These are phyloP conservation scores for Apiospora arundinis DNA, from an alignment of 2,329 filamentous ascomycete species.

Conservation along the genomic window DNA sequence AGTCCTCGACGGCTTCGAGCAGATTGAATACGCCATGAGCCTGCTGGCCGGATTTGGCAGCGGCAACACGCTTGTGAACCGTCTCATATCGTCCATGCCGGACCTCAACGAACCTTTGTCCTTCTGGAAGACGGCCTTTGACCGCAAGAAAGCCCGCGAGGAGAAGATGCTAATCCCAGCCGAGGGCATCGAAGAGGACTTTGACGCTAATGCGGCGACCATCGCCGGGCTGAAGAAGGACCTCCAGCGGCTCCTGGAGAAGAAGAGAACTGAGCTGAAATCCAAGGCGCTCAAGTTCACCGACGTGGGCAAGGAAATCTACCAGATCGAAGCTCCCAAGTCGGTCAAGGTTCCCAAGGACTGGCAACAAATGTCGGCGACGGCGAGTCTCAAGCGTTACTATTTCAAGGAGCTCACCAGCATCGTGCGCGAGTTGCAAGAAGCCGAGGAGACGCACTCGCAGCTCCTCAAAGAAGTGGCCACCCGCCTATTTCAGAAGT, in stretches of 20 bases:
- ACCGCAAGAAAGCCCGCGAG: constrained; percentile 78
- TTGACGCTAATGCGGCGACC: constrained; percentile 79
- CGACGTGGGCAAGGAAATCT: constrained; percentile 95
- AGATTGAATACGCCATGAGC: constrained; percentile 93
- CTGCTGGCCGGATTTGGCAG: constrained; percentile 76
- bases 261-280: constrained; percentile 75
- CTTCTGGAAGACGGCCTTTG: constrained; percentile 92
- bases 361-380: constrained; percentile 98
- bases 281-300: constrained; percentile 76
- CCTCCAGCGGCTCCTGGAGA: constrained; percentile 73
- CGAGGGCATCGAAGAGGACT: constrained; percentile 87
- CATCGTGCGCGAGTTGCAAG: constrained; percentile 86
- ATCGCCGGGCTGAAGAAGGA: constrained; percentile 79
- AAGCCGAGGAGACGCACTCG: constrained; percentile 90
- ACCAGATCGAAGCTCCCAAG: constrained; percentile 92
- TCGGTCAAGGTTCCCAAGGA: constrained; percentile 80
- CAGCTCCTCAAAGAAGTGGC: constrained; percentile 91
- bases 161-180: constrained; percentile 85
- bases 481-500: constrained; percentile 81
- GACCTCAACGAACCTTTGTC: constrained; percentile 75
- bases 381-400: constrained; percentile 87
- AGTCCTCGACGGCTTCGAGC: constrained; percentile 94
- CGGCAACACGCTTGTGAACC: constrained; percentile 83
- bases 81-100: constrained; percentile 85
- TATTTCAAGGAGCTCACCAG: constrained; percentile 85